Conservation (phyloP, 2,329 filamentous ascomycete genomes). For the Raffaelea albimanens region DNA sequence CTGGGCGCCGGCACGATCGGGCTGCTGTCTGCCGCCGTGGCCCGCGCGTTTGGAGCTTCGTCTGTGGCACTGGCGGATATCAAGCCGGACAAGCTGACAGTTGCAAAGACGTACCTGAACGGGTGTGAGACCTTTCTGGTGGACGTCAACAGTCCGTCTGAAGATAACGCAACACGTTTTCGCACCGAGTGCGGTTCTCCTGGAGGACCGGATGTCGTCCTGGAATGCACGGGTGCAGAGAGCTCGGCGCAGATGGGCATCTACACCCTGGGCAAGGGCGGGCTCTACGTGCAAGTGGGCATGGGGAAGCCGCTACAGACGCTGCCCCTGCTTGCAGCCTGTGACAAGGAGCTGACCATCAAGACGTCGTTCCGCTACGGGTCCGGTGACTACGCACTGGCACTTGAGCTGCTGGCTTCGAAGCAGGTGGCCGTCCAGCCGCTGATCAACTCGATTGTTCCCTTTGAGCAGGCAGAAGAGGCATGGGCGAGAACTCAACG, state of each 20-base stretch:
- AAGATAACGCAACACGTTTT: conserved; percentile 66
- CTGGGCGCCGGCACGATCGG: conserved; percentile 86
- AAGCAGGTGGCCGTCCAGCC: conserved; percentile 74
- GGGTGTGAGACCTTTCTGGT: conserved; percentile 28
- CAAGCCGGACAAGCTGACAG: conserved; percentile 65
- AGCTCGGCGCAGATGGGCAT: conserved; percentile 67
- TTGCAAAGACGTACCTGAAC: conserved; percentile 50
- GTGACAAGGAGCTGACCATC: conserved; percentile 78
- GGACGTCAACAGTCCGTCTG: conserved; percentile 54
- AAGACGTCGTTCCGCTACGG: conserved; percentile 87
- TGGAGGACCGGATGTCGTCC: conserved; percentile 64
- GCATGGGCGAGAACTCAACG: conserved; percentile 81
- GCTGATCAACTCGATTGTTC: conserved; percentile 67
- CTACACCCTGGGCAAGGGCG: conserved; percentile 60
- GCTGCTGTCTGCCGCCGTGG: conserved; percentile 77
- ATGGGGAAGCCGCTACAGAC: conserved; percentile 83
- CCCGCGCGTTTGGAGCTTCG: conserved; percentile 70
- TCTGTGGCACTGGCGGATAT: conserved; percentile 87
- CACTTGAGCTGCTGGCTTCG: conserved; percentile 63
- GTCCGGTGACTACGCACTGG: conserved; percentile 77
- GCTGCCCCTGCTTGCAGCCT: conserved; percentile 87
- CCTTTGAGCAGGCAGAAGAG: conserved; percentile 72
- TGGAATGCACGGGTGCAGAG: conserved; percentile 73
- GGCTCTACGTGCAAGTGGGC: conserved; percentile 77
- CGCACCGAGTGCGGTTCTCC: conserved; percentile 50